Conservation (phyloP, 2,329 filamentous ascomycete genomes). For the Didymella pinodella region DNA sequence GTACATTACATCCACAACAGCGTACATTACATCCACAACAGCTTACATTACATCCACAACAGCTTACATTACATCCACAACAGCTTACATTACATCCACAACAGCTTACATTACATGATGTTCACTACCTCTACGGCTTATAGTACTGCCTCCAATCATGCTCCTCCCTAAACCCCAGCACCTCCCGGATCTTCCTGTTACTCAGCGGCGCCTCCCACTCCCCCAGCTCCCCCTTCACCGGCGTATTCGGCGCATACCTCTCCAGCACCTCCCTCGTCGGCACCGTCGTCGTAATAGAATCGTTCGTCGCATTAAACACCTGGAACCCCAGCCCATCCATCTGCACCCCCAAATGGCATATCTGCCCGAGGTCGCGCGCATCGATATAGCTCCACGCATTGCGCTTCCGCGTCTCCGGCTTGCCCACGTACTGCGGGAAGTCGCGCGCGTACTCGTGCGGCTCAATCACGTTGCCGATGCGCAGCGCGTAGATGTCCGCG, state of each 20-base stretch:
- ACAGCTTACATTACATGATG: no score
- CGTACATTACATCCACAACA: no score
- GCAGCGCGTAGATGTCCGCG: constrained; percentile 66
- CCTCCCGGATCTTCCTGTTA: constrained; percentile 66
- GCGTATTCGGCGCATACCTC: constrained; percentile 58
- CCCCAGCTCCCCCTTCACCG: constrained; percentile 64
- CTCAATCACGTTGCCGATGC: constrained; percentile 69
- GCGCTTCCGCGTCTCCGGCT: constrained; percentile 61
- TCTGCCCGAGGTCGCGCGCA: constrained; percentile 67
- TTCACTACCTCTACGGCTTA: no score
- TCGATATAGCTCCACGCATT: constrained; percentile 72
- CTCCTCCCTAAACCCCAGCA: constrained; percentile 66
- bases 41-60: no score
- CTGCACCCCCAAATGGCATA: constrained; percentile 63
- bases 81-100: no score
- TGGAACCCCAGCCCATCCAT: constrained; percentile 67
- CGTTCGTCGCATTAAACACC: constrained; percentile 70
- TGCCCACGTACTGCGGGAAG: constrained; percentile 61
- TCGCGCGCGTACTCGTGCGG: constrained; percentile 66
- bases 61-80: no score
- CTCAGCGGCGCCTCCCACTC: constrained; percentile 67
- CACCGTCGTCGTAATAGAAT: constrained; percentile 64
- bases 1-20: no score
- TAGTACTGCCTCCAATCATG: constrained; percentile 64
- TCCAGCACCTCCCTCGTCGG: constrained; percentile 63